A percentile compares a stretch with the other conserved stretches of the same genome.
Evolutionary conservation across 2,329 filamentous ascomycete species (phyloP).

Genomic region (Colletotrichum cordylinicola): DNA sequence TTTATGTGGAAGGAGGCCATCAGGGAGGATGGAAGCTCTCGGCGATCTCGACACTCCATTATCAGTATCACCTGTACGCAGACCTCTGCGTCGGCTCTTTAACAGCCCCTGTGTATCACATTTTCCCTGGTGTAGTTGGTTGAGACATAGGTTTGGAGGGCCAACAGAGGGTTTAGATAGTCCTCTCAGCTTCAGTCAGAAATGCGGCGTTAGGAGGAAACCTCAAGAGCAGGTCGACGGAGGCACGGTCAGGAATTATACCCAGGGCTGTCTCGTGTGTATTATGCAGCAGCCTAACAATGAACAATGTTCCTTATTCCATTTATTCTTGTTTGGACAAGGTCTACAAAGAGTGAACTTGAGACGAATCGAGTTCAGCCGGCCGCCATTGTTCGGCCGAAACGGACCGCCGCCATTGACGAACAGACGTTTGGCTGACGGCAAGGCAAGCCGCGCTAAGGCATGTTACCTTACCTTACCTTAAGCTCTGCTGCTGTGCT

Average conservation of each 20-base stretch:
- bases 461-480: neutral
- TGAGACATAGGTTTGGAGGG: slow-evolving; percentile 32
- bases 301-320: neutral
- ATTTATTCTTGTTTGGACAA: neutral
- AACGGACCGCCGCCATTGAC: neutral
- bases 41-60: neutral
- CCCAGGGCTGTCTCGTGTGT: slow-evolving; percentile 13
- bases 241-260: slow-evolving; percentile 11
- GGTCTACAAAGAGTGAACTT: neutral
- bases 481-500: slow-evolving; percentile 5
- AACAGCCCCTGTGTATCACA: neutral
- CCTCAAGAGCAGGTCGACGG: neutral
- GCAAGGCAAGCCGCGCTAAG: slow-evolving; percentile 1
- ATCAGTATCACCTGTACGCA: slow-evolving; percentile 1
- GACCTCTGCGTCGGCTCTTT: neutral
- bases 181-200: slow-evolving; percentile 45
- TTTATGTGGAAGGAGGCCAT: slow-evolving; percentile 6
- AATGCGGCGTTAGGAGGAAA: slow-evolving; percentile 24
- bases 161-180: slow-evolving; percentile 56
- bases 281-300: neutral
- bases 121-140: neutral
- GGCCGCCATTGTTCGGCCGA: neutral
- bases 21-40: neutral
- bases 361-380: neutral
- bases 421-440: neutral